Base-by-base conservation (phyloP, 2,329 filamentous ascomycete species). In the Neofusicoccum sp. region DNA sequence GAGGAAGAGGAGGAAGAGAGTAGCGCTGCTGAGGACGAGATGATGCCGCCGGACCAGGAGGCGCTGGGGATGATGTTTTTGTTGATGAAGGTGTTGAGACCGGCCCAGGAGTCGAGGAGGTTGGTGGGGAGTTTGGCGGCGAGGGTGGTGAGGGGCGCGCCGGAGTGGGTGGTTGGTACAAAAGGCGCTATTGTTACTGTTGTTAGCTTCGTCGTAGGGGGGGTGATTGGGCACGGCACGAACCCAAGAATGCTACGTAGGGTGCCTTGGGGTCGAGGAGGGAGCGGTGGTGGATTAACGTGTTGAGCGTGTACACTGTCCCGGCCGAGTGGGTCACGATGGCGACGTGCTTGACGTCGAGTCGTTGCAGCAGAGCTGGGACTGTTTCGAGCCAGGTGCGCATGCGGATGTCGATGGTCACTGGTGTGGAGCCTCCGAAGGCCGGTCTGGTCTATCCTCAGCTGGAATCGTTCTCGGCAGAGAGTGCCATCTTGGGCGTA, bases 221-320 rank as follows among this genome's bases (percentile, higher is more conserved):
- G 16, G 36, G 16, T 53, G 33, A 53, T 53, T 26, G 20, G 33
- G 16, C 48, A 53, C 20, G 11, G 14, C 0, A 58, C 59, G 8
- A 48, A 63, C 68, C 66, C n/a, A 72, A 65, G 40, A 75, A 62
- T 6, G 65, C 68, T 43, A 65, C 68, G 65, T 62, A 77, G 6
- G 66, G 68, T 58, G 43, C 64, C 60, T 65, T 68, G 26, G 62
- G 68, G 47, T 67, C 66, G 62, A 79, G 68, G 20, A 79, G 64
- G 5, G 69, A 53, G 4, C 70, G 74, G 33, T 69, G 66, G 6
- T 69, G 63, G 33, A 65, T 65, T 16, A 80, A 65, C 4, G 77
- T 75, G 58, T 80, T 80, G 26, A 81, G 66, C 3, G 72, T 63
- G 61, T 78, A 80, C 1, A 79, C 68, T 0, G 76, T 76, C 2